Evolutionary conservation across 108 stramenopile species (phyloP).

Genomic region (Epithemia pelagica): DNA sequence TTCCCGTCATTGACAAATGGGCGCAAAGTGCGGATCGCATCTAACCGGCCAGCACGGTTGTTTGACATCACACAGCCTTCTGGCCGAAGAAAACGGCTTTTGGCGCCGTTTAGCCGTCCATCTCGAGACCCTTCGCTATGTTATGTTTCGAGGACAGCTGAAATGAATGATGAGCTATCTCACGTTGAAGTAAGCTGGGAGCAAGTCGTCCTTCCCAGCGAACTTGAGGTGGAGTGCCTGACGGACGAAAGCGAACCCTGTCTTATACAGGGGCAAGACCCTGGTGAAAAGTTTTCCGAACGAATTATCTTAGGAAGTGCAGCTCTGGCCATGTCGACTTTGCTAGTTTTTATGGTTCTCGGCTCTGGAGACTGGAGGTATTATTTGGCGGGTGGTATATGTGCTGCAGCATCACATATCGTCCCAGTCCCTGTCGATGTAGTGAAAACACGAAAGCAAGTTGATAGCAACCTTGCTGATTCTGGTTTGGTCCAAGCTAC

Average conservation of each 20-base stretch:
- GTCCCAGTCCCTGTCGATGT: conserved; percentile 81
- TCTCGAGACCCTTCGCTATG: background rate
- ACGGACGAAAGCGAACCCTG: background rate
- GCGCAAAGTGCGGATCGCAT: too few species aligned
- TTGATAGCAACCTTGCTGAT: conserved; percentile 39
- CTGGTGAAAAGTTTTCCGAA: background rate
- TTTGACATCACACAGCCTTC: too few species aligned
- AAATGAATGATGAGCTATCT: background rate
- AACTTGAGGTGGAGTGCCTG: background rate
- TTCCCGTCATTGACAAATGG: too few species aligned
- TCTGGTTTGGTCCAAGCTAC: conserved; percentile 37
- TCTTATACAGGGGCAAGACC: background rate
- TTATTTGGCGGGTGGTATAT: conserved; percentile 71
- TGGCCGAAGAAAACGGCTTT: too few species aligned
- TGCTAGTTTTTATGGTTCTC: background rate
- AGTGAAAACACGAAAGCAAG: conserved; percentile 76
- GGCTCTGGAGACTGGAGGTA: conserved; percentile 53
- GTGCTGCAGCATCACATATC: conserved; percentile 69
- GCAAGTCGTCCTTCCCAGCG: background rate
- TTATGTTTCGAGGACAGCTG: background rate
- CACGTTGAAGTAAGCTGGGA: background rate
- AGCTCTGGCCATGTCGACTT: background rate
- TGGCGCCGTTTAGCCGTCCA: too few species aligned
- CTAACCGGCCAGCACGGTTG: too few species aligned
- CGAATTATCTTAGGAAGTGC: background rate